phyloP scores from a whole-genome alignment of 1,139 yeast species.

The Taphrina sp. region DNA sequence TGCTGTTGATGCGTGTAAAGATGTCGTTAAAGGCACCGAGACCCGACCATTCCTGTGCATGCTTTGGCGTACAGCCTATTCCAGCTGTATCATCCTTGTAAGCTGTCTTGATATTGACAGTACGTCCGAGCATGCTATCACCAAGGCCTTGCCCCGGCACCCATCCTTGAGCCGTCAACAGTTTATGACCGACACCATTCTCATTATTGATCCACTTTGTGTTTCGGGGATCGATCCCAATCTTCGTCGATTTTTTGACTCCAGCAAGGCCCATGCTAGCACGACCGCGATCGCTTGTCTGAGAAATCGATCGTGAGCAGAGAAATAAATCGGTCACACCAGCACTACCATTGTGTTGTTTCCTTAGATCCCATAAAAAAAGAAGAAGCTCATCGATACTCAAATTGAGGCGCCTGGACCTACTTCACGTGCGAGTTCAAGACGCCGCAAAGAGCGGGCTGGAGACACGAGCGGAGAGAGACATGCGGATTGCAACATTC shows the following conservation, averaged over 20 bases:
- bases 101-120: conserved; percentile 68
- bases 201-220: conserved; percentile 91
- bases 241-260: conserved; percentile 72
- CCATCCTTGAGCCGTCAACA: conserved; percentile 84
- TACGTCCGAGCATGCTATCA: conserved; percentile 50
- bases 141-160: conserved; percentile 88
- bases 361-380: too few species aligned
- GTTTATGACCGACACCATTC: conserved; percentile 80
- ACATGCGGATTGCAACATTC: too few species aligned
- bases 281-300: too few species aligned
- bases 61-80: conserved; percentile 72
- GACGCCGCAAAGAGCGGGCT: too few species aligned
- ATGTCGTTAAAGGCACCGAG: conserved; percentile 89
- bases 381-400: too few species aligned
- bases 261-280: conserved; percentile 88
- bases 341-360: too few species aligned
- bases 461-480: too few species aligned
- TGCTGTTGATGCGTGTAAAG: conserved; percentile 69
- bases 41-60: conserved; percentile 77
- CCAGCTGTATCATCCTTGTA: conserved; percentile 82
- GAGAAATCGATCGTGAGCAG: too few species aligned
- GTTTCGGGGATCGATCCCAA: conserved; percentile 90
- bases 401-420: too few species aligned
- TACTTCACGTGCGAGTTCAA: too few species aligned
- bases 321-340: too few species aligned